Percentiles rank a stretch among this genome's conserved stretches.
Conservation (phyloP, 2,329 filamentous ascomycete species). For the Monosporascus sp. region DNA sequence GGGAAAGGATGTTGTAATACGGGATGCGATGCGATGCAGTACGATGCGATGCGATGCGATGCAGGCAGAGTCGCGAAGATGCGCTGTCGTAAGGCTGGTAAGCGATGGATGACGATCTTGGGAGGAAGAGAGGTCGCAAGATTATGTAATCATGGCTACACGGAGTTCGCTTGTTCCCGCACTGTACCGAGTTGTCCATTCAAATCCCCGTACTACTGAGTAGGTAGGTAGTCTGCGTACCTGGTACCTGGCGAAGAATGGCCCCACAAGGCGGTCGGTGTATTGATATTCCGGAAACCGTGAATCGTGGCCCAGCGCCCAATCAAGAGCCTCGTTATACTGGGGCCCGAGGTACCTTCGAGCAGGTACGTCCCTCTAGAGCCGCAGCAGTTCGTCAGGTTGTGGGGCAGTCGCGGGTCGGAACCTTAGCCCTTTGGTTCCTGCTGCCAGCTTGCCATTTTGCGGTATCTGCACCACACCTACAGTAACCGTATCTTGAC, state of each 20-base stretch:
- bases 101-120: neutral
- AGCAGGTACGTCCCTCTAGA: neutral
- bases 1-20: neutral
- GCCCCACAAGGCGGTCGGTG: neutral
- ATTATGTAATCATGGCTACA: too few species aligned
- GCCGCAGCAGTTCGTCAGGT: neutral
- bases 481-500: too few species aligned
- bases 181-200: too few species aligned
- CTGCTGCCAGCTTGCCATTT: neutral
- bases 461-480: neutral
- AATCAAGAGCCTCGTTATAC: neutral
- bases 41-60: neutral
- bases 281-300: neutral
- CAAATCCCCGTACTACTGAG: too few species aligned
- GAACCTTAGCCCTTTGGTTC: neutral
- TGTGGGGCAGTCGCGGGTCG: neutral
- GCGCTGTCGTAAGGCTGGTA: neutral
- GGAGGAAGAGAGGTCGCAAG: neutral
- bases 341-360: neutral
- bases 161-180: too few species aligned
- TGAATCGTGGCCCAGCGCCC: neutral
- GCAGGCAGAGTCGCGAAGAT: neutral
- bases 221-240: too few species aligned
- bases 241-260: too few species aligned
- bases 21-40: neutral